A percentile compares a stretch with the other conserved stretches of the same genome.
phyloP scores from a whole-genome alignment of 345 rosid species.

The Arabidopsis suecica region DNA sequence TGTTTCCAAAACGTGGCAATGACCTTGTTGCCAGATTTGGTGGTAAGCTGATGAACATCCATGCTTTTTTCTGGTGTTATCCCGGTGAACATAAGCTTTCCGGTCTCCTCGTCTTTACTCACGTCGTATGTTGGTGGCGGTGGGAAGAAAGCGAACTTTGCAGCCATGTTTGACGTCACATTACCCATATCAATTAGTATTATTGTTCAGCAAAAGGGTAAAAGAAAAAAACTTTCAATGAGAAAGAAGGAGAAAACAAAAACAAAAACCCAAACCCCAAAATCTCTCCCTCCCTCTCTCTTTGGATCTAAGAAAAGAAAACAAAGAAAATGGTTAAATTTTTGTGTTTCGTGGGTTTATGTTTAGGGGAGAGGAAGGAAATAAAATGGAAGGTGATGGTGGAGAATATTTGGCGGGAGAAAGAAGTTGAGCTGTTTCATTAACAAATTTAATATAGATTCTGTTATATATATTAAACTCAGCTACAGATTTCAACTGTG shows the following conservation, averaged over 20 bases:
- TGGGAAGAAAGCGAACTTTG: constrained; percentile 95
- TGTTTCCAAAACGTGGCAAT: constrained; percentile 93
- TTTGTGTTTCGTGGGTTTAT: constrained; percentile 32
- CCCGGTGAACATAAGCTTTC: constrained; percentile 66
- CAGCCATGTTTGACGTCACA: constrained; percentile 86
- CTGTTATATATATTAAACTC: too few species aligned
- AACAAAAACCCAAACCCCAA: constrained; percentile 30
- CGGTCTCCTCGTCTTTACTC: constrained; percentile 55
- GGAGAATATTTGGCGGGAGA: constrained; percentile 27
- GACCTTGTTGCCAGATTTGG: constrained; percentile 77
- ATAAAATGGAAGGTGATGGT: constrained; percentile 1
- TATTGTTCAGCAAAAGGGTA: neutral
- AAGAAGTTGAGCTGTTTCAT: neutral
- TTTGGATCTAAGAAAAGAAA: constrained; percentile 28
- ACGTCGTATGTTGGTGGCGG: constrained; percentile 91
- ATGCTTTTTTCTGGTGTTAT: constrained; percentile 75
- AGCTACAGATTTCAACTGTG: too few species aligned
- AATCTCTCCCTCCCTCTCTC: constrained; percentile 37
- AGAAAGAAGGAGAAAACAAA: constrained; percentile 30
- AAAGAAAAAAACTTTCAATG: neutral
- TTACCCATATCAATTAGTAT: constrained; percentile 65
- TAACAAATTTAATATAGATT: neutral
- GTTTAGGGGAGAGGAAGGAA: constrained; percentile 17
- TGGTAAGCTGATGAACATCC: constrained; percentile 76
- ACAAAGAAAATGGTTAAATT: neutral